Evolutionary conservation across 371 early-diverging fungal genomes (phyloP).

Genomic region (Nosema bombycis): DNA sequence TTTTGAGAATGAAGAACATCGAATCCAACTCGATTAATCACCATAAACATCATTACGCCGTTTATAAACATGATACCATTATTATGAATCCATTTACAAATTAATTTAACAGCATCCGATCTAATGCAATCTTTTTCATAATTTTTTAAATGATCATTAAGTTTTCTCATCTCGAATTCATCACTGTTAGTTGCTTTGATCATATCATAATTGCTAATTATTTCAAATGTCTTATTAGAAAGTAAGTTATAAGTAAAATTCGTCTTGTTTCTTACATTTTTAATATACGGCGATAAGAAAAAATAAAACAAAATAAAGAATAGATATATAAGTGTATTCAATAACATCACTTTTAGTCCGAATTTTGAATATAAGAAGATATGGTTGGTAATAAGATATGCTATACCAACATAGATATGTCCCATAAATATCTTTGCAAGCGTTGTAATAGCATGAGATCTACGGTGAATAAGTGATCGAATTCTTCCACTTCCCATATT

Average conservation of each 20-base stretch:
- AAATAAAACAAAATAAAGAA: background rate
- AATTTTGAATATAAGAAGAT: background rate
- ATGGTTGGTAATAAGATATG: slow-evolving; percentile 1
- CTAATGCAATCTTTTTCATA: slow-evolving; percentile 8
- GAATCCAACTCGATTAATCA: slow-evolving; percentile 14
- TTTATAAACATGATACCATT: slow-evolving; percentile 3
- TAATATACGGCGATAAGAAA: background rate
- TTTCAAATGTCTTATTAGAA: slow-evolving; percentile 31
- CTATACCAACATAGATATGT: slow-evolving; percentile 11
- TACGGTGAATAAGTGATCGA: slow-evolving; percentile 34
- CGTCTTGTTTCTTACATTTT: slow-evolving; percentile 16
- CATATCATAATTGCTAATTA: slow-evolving; percentile 32
- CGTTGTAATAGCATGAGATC: slow-evolving; percentile 1
- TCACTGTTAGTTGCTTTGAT: slow-evolving; percentile 39
- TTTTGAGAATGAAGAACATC: background rate
- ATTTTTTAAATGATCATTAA: background rate
- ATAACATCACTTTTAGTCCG: background rate
- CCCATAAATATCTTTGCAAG: slow-evolving; percentile 19
- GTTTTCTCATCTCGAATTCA: slow-evolving; percentile 4
- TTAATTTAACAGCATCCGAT: slow-evolving; percentile 10
- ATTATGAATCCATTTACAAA: slow-evolving; percentile 15
- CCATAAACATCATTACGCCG: slow-evolving; percentile 21
- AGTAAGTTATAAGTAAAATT: slow-evolving; percentile 21
- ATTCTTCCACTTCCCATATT: slow-evolving; percentile 32
- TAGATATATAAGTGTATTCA: slow-evolving; percentile 8